Evolutionary conservation across 176 grass and related monocot genomes (phyloP).

Genomic region (Musa acuminata): DNA sequence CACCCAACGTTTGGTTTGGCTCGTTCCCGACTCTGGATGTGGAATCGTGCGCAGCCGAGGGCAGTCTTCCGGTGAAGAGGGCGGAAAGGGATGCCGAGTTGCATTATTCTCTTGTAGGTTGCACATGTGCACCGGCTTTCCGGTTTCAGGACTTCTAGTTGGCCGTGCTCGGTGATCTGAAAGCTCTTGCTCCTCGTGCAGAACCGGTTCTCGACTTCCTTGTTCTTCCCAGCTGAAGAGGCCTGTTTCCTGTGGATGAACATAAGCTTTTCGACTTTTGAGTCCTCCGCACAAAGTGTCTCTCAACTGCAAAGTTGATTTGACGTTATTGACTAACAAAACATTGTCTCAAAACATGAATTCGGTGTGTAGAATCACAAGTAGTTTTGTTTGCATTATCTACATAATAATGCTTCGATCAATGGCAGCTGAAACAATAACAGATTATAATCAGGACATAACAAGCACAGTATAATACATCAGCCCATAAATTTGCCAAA

Average conservation of each 20-base stretch:
- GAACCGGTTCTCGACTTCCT: conserved; percentile 72
- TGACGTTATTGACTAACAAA: too few species aligned
- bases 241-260: neutral
- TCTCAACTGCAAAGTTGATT: too few species aligned
- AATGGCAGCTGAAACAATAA: too few species aligned
- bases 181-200: conserved; percentile 52
- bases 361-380: too few species aligned
- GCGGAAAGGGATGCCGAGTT: conserved; percentile 44
- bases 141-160: conserved; percentile 76
- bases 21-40: conserved; percentile 88
- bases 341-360: too few species aligned
- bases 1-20: conserved; percentile 86
- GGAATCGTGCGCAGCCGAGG: conserved; percentile 58
- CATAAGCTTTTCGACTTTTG: too few species aligned
- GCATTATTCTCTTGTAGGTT: conserved; percentile 85
- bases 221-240: neutral
- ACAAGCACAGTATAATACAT: too few species aligned
- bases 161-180: conserved; percentile 49
- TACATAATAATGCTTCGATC: too few species aligned
- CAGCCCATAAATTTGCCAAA: too few species aligned
- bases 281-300: too few species aligned
- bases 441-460: too few species aligned
- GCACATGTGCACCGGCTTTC: conserved; percentile 79
- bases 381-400: too few species aligned
- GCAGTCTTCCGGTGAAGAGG: conserved; percentile 59